phyloP scores from a whole-genome alignment of 805 yeast genomes.

The Clavispora asparagi region DNA sequence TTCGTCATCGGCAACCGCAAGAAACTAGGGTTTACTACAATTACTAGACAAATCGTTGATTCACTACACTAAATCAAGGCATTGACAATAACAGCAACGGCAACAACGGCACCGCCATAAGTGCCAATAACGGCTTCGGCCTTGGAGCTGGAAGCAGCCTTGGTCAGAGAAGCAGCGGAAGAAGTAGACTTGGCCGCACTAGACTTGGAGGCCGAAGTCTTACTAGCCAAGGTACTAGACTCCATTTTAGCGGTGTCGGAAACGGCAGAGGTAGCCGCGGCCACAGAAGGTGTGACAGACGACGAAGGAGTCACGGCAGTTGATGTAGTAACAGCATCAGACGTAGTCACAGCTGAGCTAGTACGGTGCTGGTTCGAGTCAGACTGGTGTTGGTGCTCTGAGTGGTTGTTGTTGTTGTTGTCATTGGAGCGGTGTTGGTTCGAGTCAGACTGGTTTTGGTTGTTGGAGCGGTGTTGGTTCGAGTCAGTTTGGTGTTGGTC shows the following conservation, averaged over 20 bases:
- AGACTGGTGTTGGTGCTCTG: neutral
- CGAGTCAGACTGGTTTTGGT: neutral
- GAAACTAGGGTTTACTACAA: too few relatives aligned
- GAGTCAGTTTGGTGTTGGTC: neutral
- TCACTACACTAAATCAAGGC: neutral
- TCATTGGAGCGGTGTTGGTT: neutral
- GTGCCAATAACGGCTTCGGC: neutral
- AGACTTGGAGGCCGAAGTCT: neutral
- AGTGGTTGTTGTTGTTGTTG: neutral
- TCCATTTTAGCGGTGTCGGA: neutral
- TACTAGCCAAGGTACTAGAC: neutral
- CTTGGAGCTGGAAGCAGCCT: neutral
- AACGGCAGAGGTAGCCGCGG: neutral
- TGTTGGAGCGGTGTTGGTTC: neutral
- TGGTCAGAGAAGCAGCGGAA: neutral
- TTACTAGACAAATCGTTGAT: too few relatives aligned
- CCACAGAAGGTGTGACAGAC: neutral
- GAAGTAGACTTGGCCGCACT: neutral
- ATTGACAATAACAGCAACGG: constrained; percentile 10
- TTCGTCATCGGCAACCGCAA: too few relatives aligned
- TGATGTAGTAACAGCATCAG: too few relatives aligned
- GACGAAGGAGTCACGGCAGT: too few relatives aligned
- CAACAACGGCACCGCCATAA: neutral
- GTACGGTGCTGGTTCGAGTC: neutral
- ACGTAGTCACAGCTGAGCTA: too few relatives aligned